Percentiles rank a stretch among this genome's conserved stretches.
Conservation (phyloP, 306 rosid species). For the Pachyrhizus erosus region DNA sequence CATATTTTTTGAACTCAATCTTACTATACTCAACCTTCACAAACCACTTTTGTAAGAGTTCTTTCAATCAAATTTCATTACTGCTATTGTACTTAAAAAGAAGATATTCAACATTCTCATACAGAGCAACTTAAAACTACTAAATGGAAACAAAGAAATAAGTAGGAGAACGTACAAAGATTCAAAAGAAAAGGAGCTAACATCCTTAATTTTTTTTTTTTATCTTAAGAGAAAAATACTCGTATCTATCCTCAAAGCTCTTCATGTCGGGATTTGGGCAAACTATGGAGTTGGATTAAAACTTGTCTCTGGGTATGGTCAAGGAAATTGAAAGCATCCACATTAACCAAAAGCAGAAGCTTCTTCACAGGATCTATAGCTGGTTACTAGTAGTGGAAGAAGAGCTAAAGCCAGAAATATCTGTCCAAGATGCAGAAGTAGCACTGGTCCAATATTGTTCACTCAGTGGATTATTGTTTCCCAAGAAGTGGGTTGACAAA, state of each 20-base stretch:
- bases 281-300: neutral
- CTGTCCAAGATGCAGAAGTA: slow-evolving; percentile 59
- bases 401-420: slow-evolving; percentile 66
- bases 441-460: slow-evolving; percentile 65
- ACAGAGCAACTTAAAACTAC: slow-evolving; percentile 51
- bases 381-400: slow-evolving; percentile 62
- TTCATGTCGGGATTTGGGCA: neutral
- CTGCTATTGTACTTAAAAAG: neutral
- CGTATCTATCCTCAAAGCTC: slow-evolving; percentile 19
- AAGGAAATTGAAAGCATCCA: neutral
- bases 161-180: neutral
- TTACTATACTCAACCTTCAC: slow-evolving; percentile 46
- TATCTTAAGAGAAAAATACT: slow-evolving; percentile 37
- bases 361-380: slow-evolving; percentile 33
- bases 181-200: slow-evolving; percentile 36
- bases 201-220: slow-evolving; percentile 50
- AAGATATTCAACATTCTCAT: slow-evolving; percentile 40
- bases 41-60: too few relatives aligned
- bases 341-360: neutral
- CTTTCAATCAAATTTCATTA: too few relatives aligned
- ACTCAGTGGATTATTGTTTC: slow-evolving; percentile 42
- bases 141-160: slow-evolving; percentile 3
- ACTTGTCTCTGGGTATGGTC: neutral
- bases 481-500: slow-evolving; percentile 66
- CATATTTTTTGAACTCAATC: slow-evolving; percentile 40